phyloP scores from a whole-genome alignment of 352 stramenopile species.

The Vaucheria bursata region DNA sequence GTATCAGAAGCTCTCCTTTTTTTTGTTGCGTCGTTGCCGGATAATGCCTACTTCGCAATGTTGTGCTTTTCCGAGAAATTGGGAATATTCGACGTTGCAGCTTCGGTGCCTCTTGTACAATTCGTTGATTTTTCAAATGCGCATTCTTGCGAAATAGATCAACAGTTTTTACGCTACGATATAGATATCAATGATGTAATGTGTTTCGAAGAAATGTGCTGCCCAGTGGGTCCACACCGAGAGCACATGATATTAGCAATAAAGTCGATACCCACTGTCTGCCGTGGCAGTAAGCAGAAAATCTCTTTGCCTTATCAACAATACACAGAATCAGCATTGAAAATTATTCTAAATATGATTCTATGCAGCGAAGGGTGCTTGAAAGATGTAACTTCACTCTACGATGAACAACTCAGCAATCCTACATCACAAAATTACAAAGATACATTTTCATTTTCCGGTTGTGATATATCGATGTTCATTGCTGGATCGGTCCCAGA shows the following conservation, averaged over 20 bases:
- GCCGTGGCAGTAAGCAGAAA: constrained; percentile 9
- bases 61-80: constrained; percentile 37
- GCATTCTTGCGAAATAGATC: neutral
- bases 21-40: constrained; percentile 19
- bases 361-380: constrained; percentile 3
- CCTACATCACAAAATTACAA: neutral
- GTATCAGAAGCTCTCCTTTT: constrained; percentile 18
- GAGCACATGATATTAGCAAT: constrained; percentile 15
- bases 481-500: constrained; percentile 14
- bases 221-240: constrained; percentile 17
- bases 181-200: constrained; percentile 35
- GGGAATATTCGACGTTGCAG: constrained; percentile 34
- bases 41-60: constrained; percentile 17
- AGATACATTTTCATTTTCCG: constrained; percentile 21
- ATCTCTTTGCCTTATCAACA: neutral
- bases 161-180: neutral
- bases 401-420: too few relatives aligned
- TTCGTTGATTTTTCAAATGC: constrained; percentile 26
- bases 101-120: constrained; percentile 34
- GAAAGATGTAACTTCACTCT: too few relatives aligned
- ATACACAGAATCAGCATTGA: constrained; percentile 9
- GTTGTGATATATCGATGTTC: constrained; percentile 38
- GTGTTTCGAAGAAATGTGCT: constrained; percentile 31
- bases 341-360: constrained; percentile 32
- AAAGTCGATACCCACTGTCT: constrained; percentile 12